A percentile compares a stretch with the other conserved stretches of the same genome.
Conservation (phyloP, 139 green algal genomes). For the Spirogloea muscicola region DNA sequence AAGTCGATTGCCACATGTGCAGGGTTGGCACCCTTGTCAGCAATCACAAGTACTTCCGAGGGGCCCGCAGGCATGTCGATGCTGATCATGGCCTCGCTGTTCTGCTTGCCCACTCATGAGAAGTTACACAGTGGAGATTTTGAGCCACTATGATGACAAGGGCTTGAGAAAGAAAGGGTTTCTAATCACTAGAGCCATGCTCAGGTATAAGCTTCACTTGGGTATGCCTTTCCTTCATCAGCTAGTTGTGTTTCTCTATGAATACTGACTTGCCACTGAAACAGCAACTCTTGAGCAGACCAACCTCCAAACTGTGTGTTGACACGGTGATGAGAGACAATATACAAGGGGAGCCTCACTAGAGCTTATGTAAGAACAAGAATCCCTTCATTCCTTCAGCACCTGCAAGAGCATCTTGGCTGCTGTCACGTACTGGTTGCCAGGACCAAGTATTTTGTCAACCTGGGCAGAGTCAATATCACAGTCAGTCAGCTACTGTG, state of each 20-base stretch:
- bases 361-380: not conserved
- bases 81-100: slow-evolving; percentile 86
- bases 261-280: no score
- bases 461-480: slow-evolving; percentile 55
- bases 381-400: not conserved
- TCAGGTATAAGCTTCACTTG: no score
- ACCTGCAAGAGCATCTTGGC: slow-evolving; percentile 79
- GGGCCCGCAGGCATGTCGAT: slow-evolving; percentile 96
- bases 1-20: slow-evolving; percentile 89
- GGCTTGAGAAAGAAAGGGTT: no score
- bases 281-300: not conserved
- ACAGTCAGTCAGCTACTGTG: no score
- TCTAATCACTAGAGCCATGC: no score
- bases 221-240: no score
- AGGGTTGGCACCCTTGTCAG: slow-evolving; percentile 71
- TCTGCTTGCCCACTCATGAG: no score
- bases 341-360: not conserved
- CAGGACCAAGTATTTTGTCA: slow-evolving; percentile 57
- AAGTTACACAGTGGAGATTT: no score
- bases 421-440: slow-evolving; percentile 66
- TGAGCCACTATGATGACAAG: no score
- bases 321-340: not conserved
- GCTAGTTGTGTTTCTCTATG: no score
- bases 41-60: slow-evolving; percentile 87
- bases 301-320: not conserved